Evolutionary conservation across 2,329 filamentous ascomycete species (phyloP).

Genomic region (Diaporthe velutina): DNA sequence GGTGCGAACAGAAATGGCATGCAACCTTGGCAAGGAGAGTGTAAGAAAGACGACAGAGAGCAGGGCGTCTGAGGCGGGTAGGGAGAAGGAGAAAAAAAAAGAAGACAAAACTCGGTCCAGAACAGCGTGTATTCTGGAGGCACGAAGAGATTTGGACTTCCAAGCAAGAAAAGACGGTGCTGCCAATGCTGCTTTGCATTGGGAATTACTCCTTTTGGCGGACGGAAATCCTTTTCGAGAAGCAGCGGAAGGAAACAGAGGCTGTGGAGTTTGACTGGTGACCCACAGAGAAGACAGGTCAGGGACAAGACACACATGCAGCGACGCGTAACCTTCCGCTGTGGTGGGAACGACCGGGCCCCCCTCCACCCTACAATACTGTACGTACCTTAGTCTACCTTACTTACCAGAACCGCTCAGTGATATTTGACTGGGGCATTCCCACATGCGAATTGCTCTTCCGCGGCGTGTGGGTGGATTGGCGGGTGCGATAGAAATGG

Average conservation of each 20-base stretch:
- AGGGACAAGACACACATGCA: constrained; percentile 16
- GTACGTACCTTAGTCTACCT: not conserved
- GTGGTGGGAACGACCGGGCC: not conserved
- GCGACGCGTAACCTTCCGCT: constrained; percentile 10
- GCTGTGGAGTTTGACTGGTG: constrained; percentile 1
- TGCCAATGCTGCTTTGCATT: constrained; percentile 18
- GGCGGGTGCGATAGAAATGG: not conserved
- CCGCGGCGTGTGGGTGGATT: not conserved
- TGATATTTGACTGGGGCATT: not conserved
- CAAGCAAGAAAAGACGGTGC: not conserved
- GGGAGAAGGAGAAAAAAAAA: not conserved
- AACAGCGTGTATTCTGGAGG: not conserved
- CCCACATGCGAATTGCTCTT: not conserved
- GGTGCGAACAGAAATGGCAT: not conserved
- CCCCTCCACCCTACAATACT: not conserved
- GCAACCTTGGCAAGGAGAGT: not conserved
- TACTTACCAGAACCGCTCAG: not conserved
- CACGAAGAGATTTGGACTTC: not conserved
- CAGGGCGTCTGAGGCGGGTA: not conserved
- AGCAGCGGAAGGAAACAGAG: constrained; percentile 10
- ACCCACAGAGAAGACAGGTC: constrained; percentile 14
- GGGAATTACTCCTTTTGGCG: constrained; percentile 1
- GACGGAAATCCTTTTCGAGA: constrained; percentile 23
- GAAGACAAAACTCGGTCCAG: not conserved
- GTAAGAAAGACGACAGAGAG: not conserved